A percentile compares a stretch with the other conserved stretches of the same genome.
Evolutionary conservation across 495 filamentous ascomycete species (phyloP).

Genomic region (Parathielavia appendiculata): DNA sequence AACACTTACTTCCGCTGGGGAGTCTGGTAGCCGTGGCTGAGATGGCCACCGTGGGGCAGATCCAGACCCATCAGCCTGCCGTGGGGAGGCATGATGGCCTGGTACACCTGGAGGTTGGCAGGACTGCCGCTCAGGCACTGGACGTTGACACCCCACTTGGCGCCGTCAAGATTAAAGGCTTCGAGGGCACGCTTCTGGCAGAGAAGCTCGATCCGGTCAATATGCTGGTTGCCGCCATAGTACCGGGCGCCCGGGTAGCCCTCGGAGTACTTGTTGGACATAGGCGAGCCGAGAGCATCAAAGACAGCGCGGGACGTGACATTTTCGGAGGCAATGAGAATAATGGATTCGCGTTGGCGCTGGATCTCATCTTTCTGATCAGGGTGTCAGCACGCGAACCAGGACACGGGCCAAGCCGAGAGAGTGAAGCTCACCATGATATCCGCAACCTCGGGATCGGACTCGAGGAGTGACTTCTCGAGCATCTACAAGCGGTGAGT

Average conservation of each 20-base stretch:
- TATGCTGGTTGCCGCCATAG: constrained; percentile 99
- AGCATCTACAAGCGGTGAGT: constrained; percentile 69
- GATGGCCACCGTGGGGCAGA: constrained; percentile 93
- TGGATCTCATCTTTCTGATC: constrained; percentile 83
- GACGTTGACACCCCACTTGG: constrained; percentile 98
- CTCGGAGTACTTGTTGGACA: constrained; percentile 99
- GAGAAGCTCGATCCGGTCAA: constrained; percentile 89
- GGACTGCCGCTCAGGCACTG: constrained; percentile 89
- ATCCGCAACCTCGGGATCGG: constrained; percentile 84
- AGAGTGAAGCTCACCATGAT: constrained; percentile 69
- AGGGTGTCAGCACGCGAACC: constrained; percentile 2
- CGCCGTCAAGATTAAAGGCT: constrained; percentile 79
- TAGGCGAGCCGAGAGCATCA: constrained; percentile 82
- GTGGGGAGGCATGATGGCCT: constrained; percentile 95
- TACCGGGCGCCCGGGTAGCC: constrained; percentile 97
- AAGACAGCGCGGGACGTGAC: constrained; percentile 85
- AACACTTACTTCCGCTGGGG: constrained; percentile 72
- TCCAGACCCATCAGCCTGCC: constrained; percentile 97
- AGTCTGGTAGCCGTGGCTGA: constrained; percentile 98
- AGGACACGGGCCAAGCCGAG: not conserved
- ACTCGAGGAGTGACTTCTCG: constrained; percentile 76
- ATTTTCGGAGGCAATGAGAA: constrained; percentile 94
- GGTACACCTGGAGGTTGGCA: constrained; percentile 97
- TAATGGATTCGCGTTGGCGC: constrained; percentile 96
- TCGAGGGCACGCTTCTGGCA: constrained; percentile 94